Evolutionary conservation across 768 basidiomycete genomes (phyloP).

Genomic region (Collybiopsis confluens): DNA sequence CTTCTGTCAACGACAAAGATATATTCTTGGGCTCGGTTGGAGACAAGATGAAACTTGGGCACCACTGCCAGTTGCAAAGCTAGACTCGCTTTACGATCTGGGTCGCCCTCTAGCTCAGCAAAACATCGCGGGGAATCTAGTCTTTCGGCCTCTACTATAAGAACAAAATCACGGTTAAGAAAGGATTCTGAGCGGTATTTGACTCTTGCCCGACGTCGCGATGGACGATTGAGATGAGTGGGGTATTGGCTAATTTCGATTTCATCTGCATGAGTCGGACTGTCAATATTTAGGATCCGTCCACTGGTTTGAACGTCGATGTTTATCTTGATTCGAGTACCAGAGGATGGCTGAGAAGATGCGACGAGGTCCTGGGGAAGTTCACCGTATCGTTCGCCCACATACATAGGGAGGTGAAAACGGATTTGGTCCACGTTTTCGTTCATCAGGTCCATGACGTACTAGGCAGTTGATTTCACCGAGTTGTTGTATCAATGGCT

Average conservation of each 20-base stretch:
- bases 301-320: constrained; percentile 49
- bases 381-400: constrained; percentile 51
- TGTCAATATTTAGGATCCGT: constrained; percentile 31
- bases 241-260: constrained; percentile 30
- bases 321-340: constrained; percentile 35
- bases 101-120: constrained; percentile 36
- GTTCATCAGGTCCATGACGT: constrained; percentile 50
- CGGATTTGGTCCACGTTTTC: constrained; percentile 43
- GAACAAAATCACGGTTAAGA: constrained; percentile 46
- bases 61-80: constrained; percentile 55
- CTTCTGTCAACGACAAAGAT: constrained; percentile 60
- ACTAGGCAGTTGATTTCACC: constrained; percentile 26
- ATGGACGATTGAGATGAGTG: constrained; percentile 27
- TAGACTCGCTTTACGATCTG: constrained; percentile 25
- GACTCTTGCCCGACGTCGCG: constrained; percentile 37
- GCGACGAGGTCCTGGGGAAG: constrained; percentile 33
- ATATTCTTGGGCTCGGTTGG: constrained; percentile 46
- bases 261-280: constrained; percentile 38
- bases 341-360: constrained; percentile 21
- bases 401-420: constrained; percentile 47
- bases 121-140: constrained; percentile 55
- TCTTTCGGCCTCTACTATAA: constrained; percentile 43
- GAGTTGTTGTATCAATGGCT: not conserved
- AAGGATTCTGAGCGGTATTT: constrained; percentile 35
- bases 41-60: constrained; percentile 43